Conservation (phyloP, 495 filamentous ascomycete genomes). For the Entonaema liquescens region DNA sequence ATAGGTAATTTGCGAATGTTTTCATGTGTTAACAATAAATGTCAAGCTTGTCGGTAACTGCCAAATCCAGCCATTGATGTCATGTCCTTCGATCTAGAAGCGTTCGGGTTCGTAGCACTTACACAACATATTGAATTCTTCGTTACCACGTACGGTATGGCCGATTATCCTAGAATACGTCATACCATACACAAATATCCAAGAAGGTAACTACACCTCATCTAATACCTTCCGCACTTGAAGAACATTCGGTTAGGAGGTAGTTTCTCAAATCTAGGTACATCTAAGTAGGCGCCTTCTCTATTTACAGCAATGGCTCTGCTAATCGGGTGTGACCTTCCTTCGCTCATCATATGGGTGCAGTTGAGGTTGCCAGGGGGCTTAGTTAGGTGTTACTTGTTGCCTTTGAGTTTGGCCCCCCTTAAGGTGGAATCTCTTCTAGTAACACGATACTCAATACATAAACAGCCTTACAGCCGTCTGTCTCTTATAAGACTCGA, state of each 20-base stretch:
- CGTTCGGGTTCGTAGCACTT: not conserved
- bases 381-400: slow-evolving; percentile 6
- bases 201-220: not conserved
- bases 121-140: not conserved
- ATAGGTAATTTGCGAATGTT: not conserved
- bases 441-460: slow-evolving; percentile 1
- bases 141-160: not conserved
- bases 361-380: not conserved
- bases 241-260: not conserved
- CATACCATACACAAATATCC: not conserved
- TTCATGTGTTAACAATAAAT: not conserved
- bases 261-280: not conserved
- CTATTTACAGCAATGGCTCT: not conserved
- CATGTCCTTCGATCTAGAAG: not conserved
- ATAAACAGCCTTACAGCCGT: not conserved
- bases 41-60: not conserved
- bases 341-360: not conserved
- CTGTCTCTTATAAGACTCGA: not conserved
- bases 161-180: not conserved
- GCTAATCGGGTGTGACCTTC: not conserved
- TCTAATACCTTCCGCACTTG: not conserved
- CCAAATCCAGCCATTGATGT: not conserved
- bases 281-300: not conserved
- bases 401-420: slow-evolving; percentile 4
- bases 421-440: not conserved